phyloP scores from a whole-genome alignment of 768 basidiomycete species.

The Lenzites betulinus region DNA sequence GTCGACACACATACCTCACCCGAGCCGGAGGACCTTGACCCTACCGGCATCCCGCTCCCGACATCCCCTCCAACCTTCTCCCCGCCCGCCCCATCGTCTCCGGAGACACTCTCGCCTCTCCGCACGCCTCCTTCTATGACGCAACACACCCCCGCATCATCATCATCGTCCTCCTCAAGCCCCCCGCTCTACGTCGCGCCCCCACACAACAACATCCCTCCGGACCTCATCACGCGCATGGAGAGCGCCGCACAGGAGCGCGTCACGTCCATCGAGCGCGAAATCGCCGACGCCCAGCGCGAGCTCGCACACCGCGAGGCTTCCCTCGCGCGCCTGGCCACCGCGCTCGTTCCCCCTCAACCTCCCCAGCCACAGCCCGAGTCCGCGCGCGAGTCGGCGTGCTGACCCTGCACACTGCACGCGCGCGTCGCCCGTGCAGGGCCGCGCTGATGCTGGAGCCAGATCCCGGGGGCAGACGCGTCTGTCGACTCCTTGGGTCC shows the following conservation, averaged over 20 bases:
- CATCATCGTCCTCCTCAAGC: background rate
- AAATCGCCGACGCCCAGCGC: conserved; percentile 10
- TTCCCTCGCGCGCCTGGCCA: conserved; percentile 8
- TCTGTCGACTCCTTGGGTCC: no score
- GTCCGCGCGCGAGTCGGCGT: background rate
- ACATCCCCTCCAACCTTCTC: background rate
- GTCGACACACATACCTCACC: background rate
- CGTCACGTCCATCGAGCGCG: conserved; percentile 16
- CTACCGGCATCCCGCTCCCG: conserved; percentile 12
- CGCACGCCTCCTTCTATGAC: background rate
- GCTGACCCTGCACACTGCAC: background rate
- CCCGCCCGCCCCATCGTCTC: background rate
- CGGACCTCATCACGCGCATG: conserved; percentile 4
- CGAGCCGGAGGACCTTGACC: background rate
- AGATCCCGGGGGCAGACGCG: background rate
- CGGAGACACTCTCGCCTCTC: background rate
- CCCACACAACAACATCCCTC: background rate
- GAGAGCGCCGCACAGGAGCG: conserved; percentile 10
- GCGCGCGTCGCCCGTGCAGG: background rate
- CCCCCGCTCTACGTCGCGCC: background rate
- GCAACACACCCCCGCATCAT: background rate
- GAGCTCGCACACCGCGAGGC: conserved; percentile 17
- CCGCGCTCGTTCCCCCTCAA: background rate
- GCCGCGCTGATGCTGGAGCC: background rate
- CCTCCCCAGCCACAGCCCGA: no score